Evolutionary conservation across 1,284 basidiomycete genomes (phyloP), one percentile per base, ranked within the genome.

Genomic region (Afroboletus lepidellus): DNA sequence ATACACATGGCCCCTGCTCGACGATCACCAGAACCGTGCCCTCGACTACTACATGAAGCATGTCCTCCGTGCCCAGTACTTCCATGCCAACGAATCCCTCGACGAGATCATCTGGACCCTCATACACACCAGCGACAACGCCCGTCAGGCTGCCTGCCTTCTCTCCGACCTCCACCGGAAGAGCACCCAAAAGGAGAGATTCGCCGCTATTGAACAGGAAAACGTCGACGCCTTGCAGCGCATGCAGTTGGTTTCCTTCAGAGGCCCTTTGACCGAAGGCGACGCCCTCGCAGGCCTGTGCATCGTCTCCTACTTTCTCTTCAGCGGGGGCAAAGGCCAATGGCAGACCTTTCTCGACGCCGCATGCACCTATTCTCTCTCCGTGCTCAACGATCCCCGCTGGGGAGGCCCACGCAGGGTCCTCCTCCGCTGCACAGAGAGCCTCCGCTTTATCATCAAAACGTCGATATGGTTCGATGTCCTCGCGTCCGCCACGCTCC

Each of bases 401-500:
- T 69, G 59, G 60, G 66, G 63, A 39, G 73, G 74, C 30, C 73
- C 78, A 18, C 69, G 73, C 56, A 74, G 75, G 48, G 77, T 77
- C 8, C 74, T 87, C n/a, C 54, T 72, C 29, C 55, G 53, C 11
- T 82, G 80, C 59, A 59, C 62, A 20, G 73, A 76, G 57, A 75
- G 72, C 66, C 76, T 72, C 64, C 79, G 72, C 32, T 90, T 90
- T 67, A 83, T 92, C 59, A 78, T 91, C 68, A 87, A 87, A 66
- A 87, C 87, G 23, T 82, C 87, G 36, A 84, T 92, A 55, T 92
- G 90, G 90, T 90, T 90, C 62, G 90, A 92, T 67, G 87, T 92
- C 36, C 75, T 92, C 38, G 87, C 87, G 7, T 81, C 84, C 1
- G 79, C 89, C 38, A 89, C 88, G 8, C 81, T 80, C 23, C 74